Evolutionary conservation across 208 protist genomes (phyloP), one percentile per base, ranked within the genome.

Genomic region (Wallacemonas sp.): DNA sequence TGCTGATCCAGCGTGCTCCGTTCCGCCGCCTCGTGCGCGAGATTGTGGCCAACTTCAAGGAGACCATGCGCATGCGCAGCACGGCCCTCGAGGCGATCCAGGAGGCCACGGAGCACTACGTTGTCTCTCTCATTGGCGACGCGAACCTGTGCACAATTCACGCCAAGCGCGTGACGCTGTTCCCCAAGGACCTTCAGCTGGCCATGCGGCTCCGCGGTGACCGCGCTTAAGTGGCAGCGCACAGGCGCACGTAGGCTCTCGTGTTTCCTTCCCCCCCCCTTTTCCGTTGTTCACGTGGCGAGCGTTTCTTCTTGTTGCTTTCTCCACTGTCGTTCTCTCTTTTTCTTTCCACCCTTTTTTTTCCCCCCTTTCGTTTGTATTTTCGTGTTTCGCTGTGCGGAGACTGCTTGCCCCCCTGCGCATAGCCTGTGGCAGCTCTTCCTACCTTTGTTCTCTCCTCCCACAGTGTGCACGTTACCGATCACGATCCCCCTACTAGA

Each of bases 1-100:
- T 99, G n/a, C 92, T 99, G 41, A 99, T 99, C 76, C 82, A 96
- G 66, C 98, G 98, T 66, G 86, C 99, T 0, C 99, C 99, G 62
- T 99, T 99, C 95, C 97, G 98, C 67, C 97, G 98, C 61, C 91
- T 99, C 5, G 98, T 99, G 45, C 93, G 98, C 63, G 99, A 99
- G 79, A 98, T 99, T 45, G 97, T 98, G 65, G 90, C 98, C 70
- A 94, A 97, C 65, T 82, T 96, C 71, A 98, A 98, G 83, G 88
- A 93, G 48, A 82, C 84, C 11, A 82, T 92, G 18, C 88, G 85
- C 45, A 85, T 97, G 74, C 81, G 79, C 57, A 57, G 64, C 42
- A 76, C 74, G 22, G 86, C 86, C 3, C 29, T 97, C 20, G 87
- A 94, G 74, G 88, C 87, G 26, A 72, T 99, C 18, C 99, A 99